phyloP scores from a whole-genome alignment of 2,329 filamentous ascomycete genomes.

The Juglanconis sp. region DNA sequence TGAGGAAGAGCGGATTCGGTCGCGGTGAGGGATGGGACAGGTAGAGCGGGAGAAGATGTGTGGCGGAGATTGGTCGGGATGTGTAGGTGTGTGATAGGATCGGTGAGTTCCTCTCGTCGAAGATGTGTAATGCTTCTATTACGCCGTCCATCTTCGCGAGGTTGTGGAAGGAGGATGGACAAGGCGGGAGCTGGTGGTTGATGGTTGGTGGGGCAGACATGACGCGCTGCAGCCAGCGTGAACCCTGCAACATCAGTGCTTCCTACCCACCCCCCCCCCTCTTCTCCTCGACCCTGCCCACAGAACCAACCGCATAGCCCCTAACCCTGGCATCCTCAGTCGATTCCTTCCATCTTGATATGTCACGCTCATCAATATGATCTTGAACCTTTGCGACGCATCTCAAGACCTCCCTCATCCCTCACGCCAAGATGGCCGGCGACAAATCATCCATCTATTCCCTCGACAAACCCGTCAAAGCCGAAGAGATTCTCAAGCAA shows the following conservation, averaged over 20 bases:
- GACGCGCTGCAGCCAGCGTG: not conserved
- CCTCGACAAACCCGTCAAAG: slow-evolving; percentile 59
- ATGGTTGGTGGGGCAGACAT: not conserved
- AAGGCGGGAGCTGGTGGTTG: not conserved
- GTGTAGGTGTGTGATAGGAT: slow-evolving; percentile 89
- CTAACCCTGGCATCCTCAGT: slow-evolving; percentile 11
- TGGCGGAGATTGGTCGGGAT: slow-evolving; percentile 72
- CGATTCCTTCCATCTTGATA: not conserved
- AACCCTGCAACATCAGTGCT: not conserved
- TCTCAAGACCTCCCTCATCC: not conserved
- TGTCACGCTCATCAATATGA: not conserved
- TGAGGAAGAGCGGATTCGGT: slow-evolving; percentile 81
- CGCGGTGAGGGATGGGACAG: slow-evolving; percentile 77
- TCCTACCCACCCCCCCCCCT: too few species aligned
- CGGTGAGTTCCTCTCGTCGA: slow-evolving; percentile 86
- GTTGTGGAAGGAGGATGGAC: not conserved
- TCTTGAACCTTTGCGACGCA: not conserved
- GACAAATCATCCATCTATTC: slow-evolving; percentile 50
- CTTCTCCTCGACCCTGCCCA: too few species aligned
- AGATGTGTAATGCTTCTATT: slow-evolving; percentile 95
- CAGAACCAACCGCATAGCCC: not conserved
- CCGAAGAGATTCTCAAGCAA: slow-evolving; percentile 52
- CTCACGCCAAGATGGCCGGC: slow-evolving; percentile 36
- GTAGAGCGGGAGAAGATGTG: slow-evolving; percentile 79
- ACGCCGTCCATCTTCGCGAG: slow-evolving; percentile 65